Percentiles rank a stretch among this genome's conserved stretches.
These are phyloP conservation scores for Myxozyma sirexii DNA, from an alignment of 805 yeast genomes.

Conservation along the genomic window DNA sequence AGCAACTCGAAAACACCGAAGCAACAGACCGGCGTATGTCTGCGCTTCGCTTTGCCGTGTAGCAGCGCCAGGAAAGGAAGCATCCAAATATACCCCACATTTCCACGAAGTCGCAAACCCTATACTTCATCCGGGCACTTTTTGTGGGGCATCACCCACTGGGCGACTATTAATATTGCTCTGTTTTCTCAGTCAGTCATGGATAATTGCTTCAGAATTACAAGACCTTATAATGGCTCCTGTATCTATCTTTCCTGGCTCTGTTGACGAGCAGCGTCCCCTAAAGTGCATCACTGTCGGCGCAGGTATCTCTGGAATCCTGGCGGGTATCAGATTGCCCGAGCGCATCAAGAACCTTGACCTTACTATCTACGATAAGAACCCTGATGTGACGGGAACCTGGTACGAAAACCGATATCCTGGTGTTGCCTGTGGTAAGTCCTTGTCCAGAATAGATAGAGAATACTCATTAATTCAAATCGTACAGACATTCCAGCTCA, in stretches of 20 bases:
- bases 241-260: background rate
- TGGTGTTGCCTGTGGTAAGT: conserved; percentile 40
- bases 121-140: too few relatives aligned
- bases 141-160: too few relatives aligned
- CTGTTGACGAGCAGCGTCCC: conserved; percentile 25
- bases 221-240: conserved; percentile 1
- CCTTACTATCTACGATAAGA: conserved; percentile 39
- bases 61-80: too few relatives aligned
- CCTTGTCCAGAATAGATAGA: background rate
- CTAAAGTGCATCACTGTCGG: conserved; percentile 37
- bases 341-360: conserved; percentile 35
- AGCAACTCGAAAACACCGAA: too few relatives aligned
- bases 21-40: too few relatives aligned
- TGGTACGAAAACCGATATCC: conserved; percentile 40
- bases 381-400: conserved; percentile 40
- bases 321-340: conserved; percentile 36
- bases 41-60: too few relatives aligned
- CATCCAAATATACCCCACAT: too few relatives aligned
- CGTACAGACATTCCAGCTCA: conserved; percentile 37
- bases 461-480: background rate
- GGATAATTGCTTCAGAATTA: too few relatives aligned
- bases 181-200: too few relatives aligned
- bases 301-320: conserved; percentile 41
- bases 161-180: too few relatives aligned
- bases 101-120: too few relatives aligned